Evolutionary conservation across 495 filamentous ascomycete genomes (phyloP), one percentile per base, ranked within the genome.

Genomic region (Sordaria brevicollis): DNA sequence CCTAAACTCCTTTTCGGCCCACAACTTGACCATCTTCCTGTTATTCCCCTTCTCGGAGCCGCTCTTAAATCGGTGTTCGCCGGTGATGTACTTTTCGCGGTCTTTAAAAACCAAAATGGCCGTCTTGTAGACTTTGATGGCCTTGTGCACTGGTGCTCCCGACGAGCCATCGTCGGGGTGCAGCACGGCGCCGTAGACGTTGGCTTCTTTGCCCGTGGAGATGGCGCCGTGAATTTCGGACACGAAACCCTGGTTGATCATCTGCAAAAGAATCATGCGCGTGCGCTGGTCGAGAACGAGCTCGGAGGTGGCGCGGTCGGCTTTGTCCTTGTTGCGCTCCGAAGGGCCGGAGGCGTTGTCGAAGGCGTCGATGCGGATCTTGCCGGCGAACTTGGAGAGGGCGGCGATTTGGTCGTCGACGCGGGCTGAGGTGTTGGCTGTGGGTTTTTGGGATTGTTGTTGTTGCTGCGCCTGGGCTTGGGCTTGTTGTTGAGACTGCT

Each of bases 121-220:
- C 0, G 96, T 99, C 83, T 98, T 98, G 86, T 98, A 99, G 29
- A 99, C 91, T 79, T 99, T 99, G 82, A 99, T 93, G 15, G 95
- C 95, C 66, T 92, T 89, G 35, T 83, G 79, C 21, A 80, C 72
- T 1, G 77, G 71, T 7, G 73, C 69, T 71, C 92, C 88, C n/a
- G n/a, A n/a, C 11, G 49, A 62, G 34, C 81, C 74, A 9, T 83
- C 74, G 17, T 82, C 77, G 31, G 78, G 73, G 25, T 85, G 79
- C 13, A 80, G 75, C 15, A 81, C 73, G 6, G 80, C 84, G 71
- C 94, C 90, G 81, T 98, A 99, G 25, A 99, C 95, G 72, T 99
- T 98, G 62, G 95, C 95, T 79, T 99, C 95, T 77, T 99, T 99
- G 62, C 95, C 95, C 0, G 95, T 97, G 49, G 92, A 95, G 71